Evolutionary conservation across 2,329 filamentous ascomycete genomes (phyloP).

Genomic region (Cladosporium velox): DNA sequence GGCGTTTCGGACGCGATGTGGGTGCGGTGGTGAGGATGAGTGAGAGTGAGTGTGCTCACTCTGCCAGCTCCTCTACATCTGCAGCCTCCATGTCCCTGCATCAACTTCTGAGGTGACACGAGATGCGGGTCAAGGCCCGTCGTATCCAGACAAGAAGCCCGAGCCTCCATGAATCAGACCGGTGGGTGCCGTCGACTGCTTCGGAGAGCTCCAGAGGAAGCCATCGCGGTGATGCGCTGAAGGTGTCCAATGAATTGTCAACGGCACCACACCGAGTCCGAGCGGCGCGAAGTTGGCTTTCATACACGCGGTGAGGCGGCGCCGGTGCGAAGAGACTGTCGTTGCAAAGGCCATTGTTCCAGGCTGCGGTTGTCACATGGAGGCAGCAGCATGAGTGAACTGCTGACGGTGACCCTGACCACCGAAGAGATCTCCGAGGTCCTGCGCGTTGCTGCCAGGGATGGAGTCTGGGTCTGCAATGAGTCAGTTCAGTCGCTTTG

Average conservation of each 20-base stretch:
- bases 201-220: neutral
- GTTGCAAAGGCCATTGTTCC: neutral
- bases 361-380: too few relatives aligned
- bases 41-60: neutral
- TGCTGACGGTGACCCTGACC: neutral
- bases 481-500: neutral
- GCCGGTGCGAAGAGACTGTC: neutral
- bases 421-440: neutral
- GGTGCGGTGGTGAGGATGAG: neutral
- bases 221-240: neutral
- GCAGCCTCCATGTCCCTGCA: constrained; percentile 19
- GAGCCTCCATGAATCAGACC: neutral
- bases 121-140: constrained; percentile 6
- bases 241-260: neutral
- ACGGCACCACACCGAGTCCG: neutral
- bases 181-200: neutral
- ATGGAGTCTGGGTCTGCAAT: neutral
- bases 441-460: neutral
- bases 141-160: neutral
- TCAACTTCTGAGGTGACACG: constrained; percentile 4
- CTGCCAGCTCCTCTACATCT: neutral
- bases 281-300: neutral
- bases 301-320: neutral
- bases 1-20: neutral
- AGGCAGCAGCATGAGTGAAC: neutral